Conservation (phyloP, 345 rosid genomes). For the Hevea brasiliensis region DNA sequence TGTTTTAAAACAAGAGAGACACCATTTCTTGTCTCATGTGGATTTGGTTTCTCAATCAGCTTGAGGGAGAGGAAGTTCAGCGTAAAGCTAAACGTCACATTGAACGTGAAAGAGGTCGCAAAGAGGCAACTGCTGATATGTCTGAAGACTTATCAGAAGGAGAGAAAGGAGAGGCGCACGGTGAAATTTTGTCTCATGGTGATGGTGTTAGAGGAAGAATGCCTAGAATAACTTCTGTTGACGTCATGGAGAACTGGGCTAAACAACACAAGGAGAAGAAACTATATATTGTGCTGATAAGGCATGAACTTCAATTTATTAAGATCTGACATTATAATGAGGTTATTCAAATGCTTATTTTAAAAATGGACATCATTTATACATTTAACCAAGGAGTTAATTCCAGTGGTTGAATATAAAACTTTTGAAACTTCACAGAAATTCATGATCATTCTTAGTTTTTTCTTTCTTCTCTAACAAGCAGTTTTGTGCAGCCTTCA, state of each 20-base stretch:
- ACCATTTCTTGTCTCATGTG: background rate
- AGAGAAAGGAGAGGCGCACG: constrained; percentile 60
- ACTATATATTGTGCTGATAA: constrained; percentile 67
- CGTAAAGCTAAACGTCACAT: constrained; percentile 63
- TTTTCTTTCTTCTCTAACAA: constrained; percentile 10
- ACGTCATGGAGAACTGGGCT: constrained; percentile 77
- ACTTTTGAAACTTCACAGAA: background rate
- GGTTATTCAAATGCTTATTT: constrained; percentile 11
- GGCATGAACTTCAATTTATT: constrained; percentile 41
- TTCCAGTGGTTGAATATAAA: constrained; percentile 1
- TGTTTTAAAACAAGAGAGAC: background rate
- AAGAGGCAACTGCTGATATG: constrained; percentile 85
- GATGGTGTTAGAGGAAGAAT: constrained; percentile 46
- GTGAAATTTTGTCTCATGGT: constrained; percentile 58
- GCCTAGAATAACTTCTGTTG: constrained; percentile 61
- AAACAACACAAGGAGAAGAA: constrained; percentile 68
- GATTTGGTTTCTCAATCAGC: constrained; percentile 37
- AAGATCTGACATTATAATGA: constrained; percentile 8
- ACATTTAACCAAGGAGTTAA: background rate
- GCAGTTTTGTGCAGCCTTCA: constrained; percentile 36
- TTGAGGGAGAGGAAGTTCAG: constrained; percentile 64
- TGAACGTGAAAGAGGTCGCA: constrained; percentile 76
- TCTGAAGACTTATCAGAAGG: constrained; percentile 88
- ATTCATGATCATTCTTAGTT: background rate
- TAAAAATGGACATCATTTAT: background rate